Conservation (phyloP, 164 flowering plant genomes). For the Nelumbo lutea region DNA sequence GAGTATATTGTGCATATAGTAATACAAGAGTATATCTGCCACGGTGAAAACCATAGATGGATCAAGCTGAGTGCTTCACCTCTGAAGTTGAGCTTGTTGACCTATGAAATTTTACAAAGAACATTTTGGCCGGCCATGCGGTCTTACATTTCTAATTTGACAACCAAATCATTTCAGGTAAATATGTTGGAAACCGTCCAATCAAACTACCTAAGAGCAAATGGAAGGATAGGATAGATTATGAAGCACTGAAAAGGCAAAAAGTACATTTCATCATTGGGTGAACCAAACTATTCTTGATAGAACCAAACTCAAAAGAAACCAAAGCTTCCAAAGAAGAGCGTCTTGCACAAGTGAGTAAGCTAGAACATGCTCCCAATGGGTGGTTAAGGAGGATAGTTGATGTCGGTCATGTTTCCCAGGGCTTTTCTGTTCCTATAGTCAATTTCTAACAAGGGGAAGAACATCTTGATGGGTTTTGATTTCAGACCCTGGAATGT, state of each 20-base stretch:
- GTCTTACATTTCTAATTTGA: neutral
- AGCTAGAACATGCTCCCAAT: neutral
- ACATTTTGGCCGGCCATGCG: neutral
- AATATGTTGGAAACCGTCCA: slow-evolving; percentile 40
- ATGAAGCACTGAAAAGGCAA: slow-evolving; percentile 67
- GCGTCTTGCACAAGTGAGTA: slow-evolving; percentile 79
- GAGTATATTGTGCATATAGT: no score
- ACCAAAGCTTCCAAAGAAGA: slow-evolving; percentile 65
- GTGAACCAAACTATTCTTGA: slow-evolving; percentile 6
- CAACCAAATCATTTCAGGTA: slow-evolving; percentile 16
- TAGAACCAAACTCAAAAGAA: slow-evolving; percentile 73
- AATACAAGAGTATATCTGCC: no score
- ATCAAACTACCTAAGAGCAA: slow-evolving; percentile 63
- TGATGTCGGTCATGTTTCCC: no score
- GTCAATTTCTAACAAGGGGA: no score
- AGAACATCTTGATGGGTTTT: no score
- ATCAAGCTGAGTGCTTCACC: no score
- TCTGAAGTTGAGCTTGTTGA: neutral
- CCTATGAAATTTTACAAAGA: neutral
- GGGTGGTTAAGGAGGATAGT: no score
- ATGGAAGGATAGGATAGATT: slow-evolving; percentile 78
- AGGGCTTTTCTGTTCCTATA: no score
- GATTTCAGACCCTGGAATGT: no score
- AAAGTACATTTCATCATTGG: slow-evolving; percentile 37
- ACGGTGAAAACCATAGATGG: no score